phyloP scores from a whole-genome alignment of 768 basidiomycete species.

The Austroboletus eburneus region DNA sequence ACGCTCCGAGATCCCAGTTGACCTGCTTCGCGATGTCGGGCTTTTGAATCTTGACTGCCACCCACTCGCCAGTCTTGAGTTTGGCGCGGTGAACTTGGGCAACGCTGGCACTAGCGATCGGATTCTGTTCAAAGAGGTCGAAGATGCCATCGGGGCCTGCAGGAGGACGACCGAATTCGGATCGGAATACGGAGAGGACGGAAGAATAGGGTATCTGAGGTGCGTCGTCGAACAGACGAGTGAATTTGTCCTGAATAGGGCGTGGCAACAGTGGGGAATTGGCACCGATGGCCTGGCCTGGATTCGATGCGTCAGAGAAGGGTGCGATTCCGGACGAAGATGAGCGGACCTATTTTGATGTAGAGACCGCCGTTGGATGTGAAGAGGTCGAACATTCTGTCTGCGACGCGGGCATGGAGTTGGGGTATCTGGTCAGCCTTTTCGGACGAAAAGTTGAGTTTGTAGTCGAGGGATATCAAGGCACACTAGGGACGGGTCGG shows the following conservation, averaged over 20 bases:
- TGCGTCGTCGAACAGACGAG: slow-evolving; percentile 82
- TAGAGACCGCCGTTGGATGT: slow-evolving; percentile 82
- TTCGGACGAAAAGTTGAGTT: slow-evolving; percentile 76
- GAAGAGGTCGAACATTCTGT: slow-evolving; percentile 70
- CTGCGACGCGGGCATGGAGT: slow-evolving; percentile 81
- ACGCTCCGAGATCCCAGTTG: slow-evolving; percentile 76
- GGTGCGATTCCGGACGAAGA: background rate
- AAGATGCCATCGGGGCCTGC: slow-evolving; percentile 71
- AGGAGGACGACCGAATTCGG: slow-evolving; percentile 66
- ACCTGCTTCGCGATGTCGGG: slow-evolving; percentile 83
- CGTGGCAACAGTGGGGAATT: slow-evolving; percentile 83
- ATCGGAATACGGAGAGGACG: slow-evolving; percentile 60
- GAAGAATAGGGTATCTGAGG: slow-evolving; percentile 76
- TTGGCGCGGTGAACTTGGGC: slow-evolving; percentile 87
- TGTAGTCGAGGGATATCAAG: slow-evolving; percentile 76
- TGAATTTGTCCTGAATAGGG: slow-evolving; percentile 79
- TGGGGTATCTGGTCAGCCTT: slow-evolving; percentile 71
- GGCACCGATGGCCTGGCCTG: slow-evolving; percentile 75
- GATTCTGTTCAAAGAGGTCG: slow-evolving; percentile 67
- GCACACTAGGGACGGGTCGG: slow-evolving; percentile 50
- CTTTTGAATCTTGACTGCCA: slow-evolving; percentile 94
- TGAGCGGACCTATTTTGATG: slow-evolving; percentile 66
- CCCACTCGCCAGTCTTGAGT: slow-evolving; percentile 54
- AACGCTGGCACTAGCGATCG: slow-evolving; percentile 85
- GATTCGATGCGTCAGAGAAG: background rate